These are phyloP conservation scores for Kazachstania sp. DNA, from an alignment of 1,139 yeast genomes.

Conservation along the genomic window DNA sequence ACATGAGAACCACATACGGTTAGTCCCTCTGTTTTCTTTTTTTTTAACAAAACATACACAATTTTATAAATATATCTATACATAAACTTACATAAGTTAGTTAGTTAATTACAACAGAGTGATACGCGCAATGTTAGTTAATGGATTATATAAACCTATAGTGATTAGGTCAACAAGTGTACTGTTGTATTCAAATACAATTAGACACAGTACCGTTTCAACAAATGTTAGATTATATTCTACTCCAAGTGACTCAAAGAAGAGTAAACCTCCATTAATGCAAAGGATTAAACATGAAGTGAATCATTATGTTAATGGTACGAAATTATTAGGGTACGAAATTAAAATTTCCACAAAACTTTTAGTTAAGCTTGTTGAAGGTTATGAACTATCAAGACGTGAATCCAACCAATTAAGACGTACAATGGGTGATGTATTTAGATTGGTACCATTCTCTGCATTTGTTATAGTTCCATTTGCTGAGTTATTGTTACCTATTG, in stretches of 20 bases:
- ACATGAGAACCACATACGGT: too few relatives aligned
- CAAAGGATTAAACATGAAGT: slow-evolving; percentile 84
- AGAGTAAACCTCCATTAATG: slow-evolving; percentile 49
- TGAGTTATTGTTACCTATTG: slow-evolving; percentile 81
- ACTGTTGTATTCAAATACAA: too few relatives aligned
- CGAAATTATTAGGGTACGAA: slow-evolving; percentile 87
- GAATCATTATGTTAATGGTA: slow-evolving; percentile 91
- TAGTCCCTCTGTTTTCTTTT: too few relatives aligned
- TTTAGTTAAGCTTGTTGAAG: slow-evolving; percentile 72
- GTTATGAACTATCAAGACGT: slow-evolving; percentile 89
- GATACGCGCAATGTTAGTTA: too few relatives aligned
- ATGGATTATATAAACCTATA: too few relatives aligned
- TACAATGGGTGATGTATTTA: slow-evolving; percentile 74
- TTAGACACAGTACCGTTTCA: too few relatives aligned
- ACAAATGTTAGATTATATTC: too few relatives aligned
- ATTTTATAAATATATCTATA: too few relatives aligned
- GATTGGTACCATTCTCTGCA: slow-evolving; percentile 89
- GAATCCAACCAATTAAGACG: slow-evolving; percentile 83
- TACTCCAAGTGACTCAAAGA: background rate
- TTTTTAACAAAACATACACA: too few relatives aligned
- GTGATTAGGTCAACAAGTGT: too few relatives aligned
- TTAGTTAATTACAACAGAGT: too few relatives aligned
- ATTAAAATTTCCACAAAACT: slow-evolving; percentile 78
- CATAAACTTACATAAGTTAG: too few relatives aligned
- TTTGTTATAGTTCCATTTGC: slow-evolving; percentile 91